Conservation (phyloP, 2,329 filamentous ascomycete species). For the Trichoderma citrinoviride region DNA sequence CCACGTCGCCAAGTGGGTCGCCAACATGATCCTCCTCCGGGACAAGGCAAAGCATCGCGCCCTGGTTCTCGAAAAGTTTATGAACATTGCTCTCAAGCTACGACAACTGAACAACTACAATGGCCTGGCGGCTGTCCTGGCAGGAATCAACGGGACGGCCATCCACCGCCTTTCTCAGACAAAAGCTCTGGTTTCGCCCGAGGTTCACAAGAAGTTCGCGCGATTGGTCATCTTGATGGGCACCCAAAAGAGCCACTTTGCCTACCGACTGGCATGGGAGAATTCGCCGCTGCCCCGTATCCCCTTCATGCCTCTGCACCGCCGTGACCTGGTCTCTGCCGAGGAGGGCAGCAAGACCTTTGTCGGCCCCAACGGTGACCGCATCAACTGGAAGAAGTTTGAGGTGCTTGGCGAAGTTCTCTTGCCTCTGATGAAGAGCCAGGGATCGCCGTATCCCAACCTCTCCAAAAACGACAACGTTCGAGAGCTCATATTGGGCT, state of each 20-base stretch:
- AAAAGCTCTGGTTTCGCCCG: conserved; percentile 66
- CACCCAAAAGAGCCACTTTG: conserved; percentile 86
- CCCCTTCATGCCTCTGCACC: conserved; percentile 86
- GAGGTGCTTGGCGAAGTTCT: conserved; percentile 93
- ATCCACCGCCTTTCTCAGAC: conserved; percentile 83
- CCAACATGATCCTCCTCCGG: conserved; percentile 79
- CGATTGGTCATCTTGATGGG: conserved; percentile 89
- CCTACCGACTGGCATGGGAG: conserved; percentile 96
- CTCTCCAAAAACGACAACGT: conserved; percentile 67
- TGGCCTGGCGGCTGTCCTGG: conserved; percentile 86
- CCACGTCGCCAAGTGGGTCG: conserved; percentile 77
- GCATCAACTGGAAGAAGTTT: conserved; percentile 98
- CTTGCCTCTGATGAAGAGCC: conserved; percentile 85
- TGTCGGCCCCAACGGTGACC: conserved; percentile 66
- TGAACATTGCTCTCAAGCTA: conserved; percentile 81
- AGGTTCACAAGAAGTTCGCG: conserved; percentile 79
- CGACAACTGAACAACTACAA: conserved; percentile 97
- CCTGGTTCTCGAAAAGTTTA: conserved; percentile 90
- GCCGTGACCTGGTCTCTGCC: conserved; percentile 84
- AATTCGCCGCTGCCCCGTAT: conserved; percentile 89
- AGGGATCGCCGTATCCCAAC: conserved; percentile 76
- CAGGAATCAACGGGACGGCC: conserved; percentile 84
- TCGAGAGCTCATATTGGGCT: conserved; percentile 74
- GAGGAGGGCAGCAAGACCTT: conserved; percentile 92
- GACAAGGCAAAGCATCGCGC: conserved; percentile 96